Percentiles rank a stretch among this genome's conserved stretches.
Evolutionary conservation across 139 green algal genomes (phyloP).

Genomic region (Helicosporidium sp.): DNA sequence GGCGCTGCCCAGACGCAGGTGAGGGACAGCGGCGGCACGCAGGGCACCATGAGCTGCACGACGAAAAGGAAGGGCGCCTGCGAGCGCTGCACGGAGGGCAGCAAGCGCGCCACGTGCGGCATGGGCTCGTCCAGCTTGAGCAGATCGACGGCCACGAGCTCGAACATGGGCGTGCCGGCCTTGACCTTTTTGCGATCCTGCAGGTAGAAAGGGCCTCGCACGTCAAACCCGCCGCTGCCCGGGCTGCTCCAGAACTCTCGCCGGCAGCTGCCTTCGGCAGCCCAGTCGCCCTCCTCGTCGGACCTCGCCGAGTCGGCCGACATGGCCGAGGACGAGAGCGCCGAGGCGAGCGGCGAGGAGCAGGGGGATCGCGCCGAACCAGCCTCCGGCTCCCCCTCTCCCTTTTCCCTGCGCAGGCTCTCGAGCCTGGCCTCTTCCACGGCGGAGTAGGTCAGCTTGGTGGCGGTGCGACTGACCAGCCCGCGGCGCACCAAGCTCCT

Average conservation of each 20-base stretch:
- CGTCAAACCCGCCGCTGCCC: slow-evolving; percentile 22
- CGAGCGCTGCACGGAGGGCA: slow-evolving; percentile 20
- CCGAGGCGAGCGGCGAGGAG: not conserved
- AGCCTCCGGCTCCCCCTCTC: not conserved
- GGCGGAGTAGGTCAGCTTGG: too few species aligned
- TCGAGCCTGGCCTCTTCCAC: too few species aligned
- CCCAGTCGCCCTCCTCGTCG: slow-evolving; percentile 1
- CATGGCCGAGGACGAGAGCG: too few species aligned
- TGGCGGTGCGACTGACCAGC: too few species aligned
- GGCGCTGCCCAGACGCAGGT: slow-evolving; percentile 5
- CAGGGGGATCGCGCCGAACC: not conserved
- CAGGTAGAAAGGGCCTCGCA: slow-evolving; percentile 44
- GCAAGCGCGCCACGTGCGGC: slow-evolving; percentile 19
- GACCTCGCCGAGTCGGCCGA: too few species aligned
- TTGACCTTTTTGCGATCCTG: slow-evolving; percentile 15
- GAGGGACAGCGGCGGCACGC: slow-evolving; percentile 8
- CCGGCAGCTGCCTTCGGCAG: slow-evolving; percentile 11
- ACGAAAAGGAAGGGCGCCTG: slow-evolving; percentile 15
- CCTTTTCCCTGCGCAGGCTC: not conserved
- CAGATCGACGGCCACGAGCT: slow-evolving; percentile 21
- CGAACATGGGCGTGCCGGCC: slow-evolving; percentile 8
- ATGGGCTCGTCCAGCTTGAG: slow-evolving; percentile 20
- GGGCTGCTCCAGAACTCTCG: slow-evolving; percentile 22
- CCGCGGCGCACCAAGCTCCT: too few species aligned
- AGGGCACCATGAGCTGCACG: slow-evolving; percentile 16